Base-by-base conservation (phyloP, 352 stramenopile genomes). In the Pythium rishiriense region DNA sequence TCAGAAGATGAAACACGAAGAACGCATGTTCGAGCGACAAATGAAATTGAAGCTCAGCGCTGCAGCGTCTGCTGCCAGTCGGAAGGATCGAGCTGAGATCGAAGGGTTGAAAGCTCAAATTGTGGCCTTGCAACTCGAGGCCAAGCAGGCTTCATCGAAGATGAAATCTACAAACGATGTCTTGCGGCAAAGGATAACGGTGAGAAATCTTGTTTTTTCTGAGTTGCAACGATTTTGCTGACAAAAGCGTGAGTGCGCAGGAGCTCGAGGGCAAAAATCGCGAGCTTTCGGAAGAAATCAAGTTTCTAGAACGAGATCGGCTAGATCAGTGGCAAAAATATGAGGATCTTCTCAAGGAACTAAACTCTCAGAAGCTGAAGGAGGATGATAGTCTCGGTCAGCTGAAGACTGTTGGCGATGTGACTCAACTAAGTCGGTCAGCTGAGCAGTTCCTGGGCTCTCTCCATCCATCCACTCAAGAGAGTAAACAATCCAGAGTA, bases 71-170 rank as follows among this genome's bases (percentile, higher is more conserved):
- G 70, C 79, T 17, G 72, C 80, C 21, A 77, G 81, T 70, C 72
- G 75, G 29, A 90, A 85, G 76, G 83, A 85, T 21, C 68, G 76
- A n/a, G 69, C 64, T 11, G 83, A 94, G 64, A 75, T 93, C 0
- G 87, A 93, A 48, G 69, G 73, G 25, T 69, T 96, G 14, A 93
- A 91, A 63, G 87, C 87, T 2, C 85, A 94, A 50, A 88, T 96
- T 28, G 81, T 93, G 47, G 89, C 85, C 22, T 79, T 94, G 59
- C 76, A 96, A 49, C 51, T 94, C 19, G 87, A 96, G 58, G 66
- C 39, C 61, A 76, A 53, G 64, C 66, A 58, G 66, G 43, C 55
- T 2, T 42, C 56, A 1, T n/a, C 22, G 39, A 94, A 94, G 51
- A 80, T 73, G 62, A 96, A 94, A 63, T 72, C 73, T 31, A 78